Base-by-base conservation (phyloP, 306 rosid genomes). In the Cyamopsis tetragonoloba region DNA sequence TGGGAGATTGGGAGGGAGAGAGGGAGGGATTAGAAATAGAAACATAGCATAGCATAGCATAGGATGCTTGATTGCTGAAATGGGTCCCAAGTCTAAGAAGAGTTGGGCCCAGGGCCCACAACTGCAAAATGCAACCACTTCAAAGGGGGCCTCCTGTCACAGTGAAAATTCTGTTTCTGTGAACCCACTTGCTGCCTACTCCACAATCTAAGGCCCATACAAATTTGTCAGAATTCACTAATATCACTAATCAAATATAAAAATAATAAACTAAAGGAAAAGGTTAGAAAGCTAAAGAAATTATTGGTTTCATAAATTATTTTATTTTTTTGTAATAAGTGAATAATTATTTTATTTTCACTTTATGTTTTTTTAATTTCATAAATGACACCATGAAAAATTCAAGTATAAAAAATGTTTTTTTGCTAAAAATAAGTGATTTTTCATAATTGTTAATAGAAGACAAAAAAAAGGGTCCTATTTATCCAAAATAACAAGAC, bases 51-150 rank as follows among this genome's bases (percentile, higher is more conserved):
- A n/a, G n/a, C 22, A 56, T 12, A 42, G 67, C 82, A 79, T 82
- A 32, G 89, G 84, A 85, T 85, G 39, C 82, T 77, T 14, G 73
- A 60, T 31, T 50, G 41, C 56, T 26, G 5, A 28, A 60, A n/a
- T 58, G 76, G 58, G 80, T 63, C 74, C 78, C 65, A 73, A 15
- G 34, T 61, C 15, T 35, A 20, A 56, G 32, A 50, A 59, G 44
- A 66, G 70, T 62, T 76, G 70, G 79, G 48, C 64, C 74, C 59
- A 5, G 71, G 87, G 78, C 77, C 87, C 81, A 64, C 77, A 28
- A 4, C 78, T 71, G 81, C 56, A 62, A 58, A 43, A 62, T 67
- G 68, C 68, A 79, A 71, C 76, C 18, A 63, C 65, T 30, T 34
- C 23, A 0, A 2, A 44, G 56, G 82, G 87, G 81, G 66, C 83